Percentiles rank a stretch among this genome's conserved stretches.
These are phyloP conservation scores for Paxillus ammoniavirescens DNA, from an alignment of 768 basidiomycete species.

Conservation along the genomic window DNA sequence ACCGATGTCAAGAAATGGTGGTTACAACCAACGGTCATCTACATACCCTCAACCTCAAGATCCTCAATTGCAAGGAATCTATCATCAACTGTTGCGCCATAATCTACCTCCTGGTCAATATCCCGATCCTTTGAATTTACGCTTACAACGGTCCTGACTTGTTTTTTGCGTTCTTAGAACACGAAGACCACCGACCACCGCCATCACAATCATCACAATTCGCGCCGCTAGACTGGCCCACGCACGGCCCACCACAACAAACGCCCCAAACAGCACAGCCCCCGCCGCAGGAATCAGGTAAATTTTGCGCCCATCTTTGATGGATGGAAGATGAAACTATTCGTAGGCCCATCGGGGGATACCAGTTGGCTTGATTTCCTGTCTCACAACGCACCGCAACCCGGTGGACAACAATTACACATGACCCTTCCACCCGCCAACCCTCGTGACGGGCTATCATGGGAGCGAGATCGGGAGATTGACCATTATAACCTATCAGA, in stretches of 20 bases:
- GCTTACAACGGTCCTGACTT: constrained; percentile 25
- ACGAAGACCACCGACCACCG: constrained; percentile 26
- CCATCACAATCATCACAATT: constrained; percentile 25
- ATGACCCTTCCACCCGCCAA: constrained; percentile 27
- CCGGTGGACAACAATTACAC: constrained; percentile 25
- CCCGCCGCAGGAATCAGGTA: constrained; percentile 27
- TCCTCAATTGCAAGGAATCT: constrained; percentile 29
- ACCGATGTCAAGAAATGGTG: constrained; percentile 19
- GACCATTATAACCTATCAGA: constrained; percentile 31
- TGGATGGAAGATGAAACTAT: background rate
- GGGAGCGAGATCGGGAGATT: constrained; percentile 30
- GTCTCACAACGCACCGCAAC: constrained; percentile 26
- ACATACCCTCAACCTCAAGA: constrained; percentile 30
- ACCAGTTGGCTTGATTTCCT: constrained; percentile 34
- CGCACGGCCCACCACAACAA: constrained; percentile 27
- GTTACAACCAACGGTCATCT: constrained; percentile 26
- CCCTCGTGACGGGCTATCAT: constrained; percentile 28
- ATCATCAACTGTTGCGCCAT: constrained; percentile 30
- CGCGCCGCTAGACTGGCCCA: constrained; percentile 32
- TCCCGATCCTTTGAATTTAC: constrained; percentile 13
- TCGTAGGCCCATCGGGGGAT: constrained; percentile 27
- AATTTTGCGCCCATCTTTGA: background rate
- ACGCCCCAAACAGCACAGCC: constrained; percentile 13
- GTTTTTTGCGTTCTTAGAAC: constrained; percentile 31
- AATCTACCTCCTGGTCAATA: constrained; percentile 21